phyloP scores from a whole-genome alignment of 805 yeast genomes.

The Barnettozyma sucrosica region DNA sequence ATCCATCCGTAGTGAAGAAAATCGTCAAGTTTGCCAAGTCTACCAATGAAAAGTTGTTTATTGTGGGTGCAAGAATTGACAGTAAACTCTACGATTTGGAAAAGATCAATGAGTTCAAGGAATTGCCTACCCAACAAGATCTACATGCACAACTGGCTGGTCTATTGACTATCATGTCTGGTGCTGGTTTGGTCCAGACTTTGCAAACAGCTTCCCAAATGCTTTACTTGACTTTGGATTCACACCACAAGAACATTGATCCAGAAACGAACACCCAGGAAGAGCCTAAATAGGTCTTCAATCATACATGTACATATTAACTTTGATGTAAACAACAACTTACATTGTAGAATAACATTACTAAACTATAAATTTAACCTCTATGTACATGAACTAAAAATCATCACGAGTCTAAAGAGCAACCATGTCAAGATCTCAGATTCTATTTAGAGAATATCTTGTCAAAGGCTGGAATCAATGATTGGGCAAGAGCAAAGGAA shows the following conservation, averaged over 20 bases:
- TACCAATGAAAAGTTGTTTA: conserved; percentile 66
- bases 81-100: conserved; percentile 45
- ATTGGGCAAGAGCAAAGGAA: conserved; percentile 96
- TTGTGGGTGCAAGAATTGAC: conserved; percentile 84
- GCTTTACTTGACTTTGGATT: conserved; percentile 70
- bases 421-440: background rate
- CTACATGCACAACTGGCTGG: conserved; percentile 82
- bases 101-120: conserved; percentile 58
- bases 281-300: background rate
- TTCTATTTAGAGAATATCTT: conserved; percentile 39
- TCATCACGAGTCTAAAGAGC: background rate
- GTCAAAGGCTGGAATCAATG: conserved; percentile 95
- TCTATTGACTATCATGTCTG: conserved; percentile 75
- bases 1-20: conserved; percentile 62
- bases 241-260: conserved; percentile 43
- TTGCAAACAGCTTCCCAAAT: conserved; percentile 62
- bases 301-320: conserved; percentile 4
- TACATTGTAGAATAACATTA: background rate
- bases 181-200: conserved; percentile 83
- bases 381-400: conserved; percentile 9
- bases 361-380: background rate
- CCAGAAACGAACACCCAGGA: conserved; percentile 17
- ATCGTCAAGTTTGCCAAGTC: conserved; percentile 56
- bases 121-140: conserved; percentile 63
- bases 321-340: background rate